phyloP scores from a whole-genome alignment of 805 yeast species.

The Metschnikowia amazonensis region DNA sequence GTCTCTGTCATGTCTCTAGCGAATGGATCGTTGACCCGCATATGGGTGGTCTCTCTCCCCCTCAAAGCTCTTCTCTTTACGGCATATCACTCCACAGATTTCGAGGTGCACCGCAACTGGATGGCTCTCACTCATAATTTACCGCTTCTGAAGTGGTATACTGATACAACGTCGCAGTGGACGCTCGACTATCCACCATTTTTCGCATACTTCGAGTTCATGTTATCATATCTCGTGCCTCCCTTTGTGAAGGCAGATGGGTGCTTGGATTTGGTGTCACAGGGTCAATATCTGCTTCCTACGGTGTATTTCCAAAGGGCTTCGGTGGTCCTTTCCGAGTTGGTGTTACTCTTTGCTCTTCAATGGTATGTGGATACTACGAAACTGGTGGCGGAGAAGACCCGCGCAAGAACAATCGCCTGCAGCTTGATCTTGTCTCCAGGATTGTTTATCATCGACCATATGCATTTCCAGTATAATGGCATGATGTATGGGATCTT shows the following conservation, averaged over 20 bases:
- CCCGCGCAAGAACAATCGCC: constrained; percentile 68
- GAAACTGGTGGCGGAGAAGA: constrained; percentile 33
- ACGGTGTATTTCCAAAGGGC: constrained; percentile 78
- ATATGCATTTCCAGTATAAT: constrained; percentile 95
- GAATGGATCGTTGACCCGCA: constrained; percentile 22
- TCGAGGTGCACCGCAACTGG: constrained; percentile 98
- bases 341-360: constrained; percentile 62
- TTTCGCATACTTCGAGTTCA: constrained; percentile 93
- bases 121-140: constrained; percentile 78
- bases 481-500: constrained; percentile 88
- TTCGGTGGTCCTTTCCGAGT: constrained; percentile 77
- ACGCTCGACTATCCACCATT: constrained; percentile 97
- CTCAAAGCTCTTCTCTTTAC: constrained; percentile 37
- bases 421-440: constrained; percentile 84
- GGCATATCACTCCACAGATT: constrained; percentile 91
- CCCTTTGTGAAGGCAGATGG: constrained; percentile 62
- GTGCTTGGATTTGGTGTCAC: constrained; percentile 62
- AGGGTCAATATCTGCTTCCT: constrained; percentile 70
- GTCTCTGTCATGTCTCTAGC: constrained; percentile 6
- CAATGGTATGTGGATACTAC: constrained; percentile 65
- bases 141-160: constrained; percentile 80
- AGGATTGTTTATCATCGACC: constrained; percentile 86
- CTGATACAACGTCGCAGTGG: constrained; percentile 79
- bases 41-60: constrained; percentile 35
- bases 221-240: constrained; percentile 70